Conservation (phyloP, 805 yeast species). For the Kuraishia piskuri region DNA sequence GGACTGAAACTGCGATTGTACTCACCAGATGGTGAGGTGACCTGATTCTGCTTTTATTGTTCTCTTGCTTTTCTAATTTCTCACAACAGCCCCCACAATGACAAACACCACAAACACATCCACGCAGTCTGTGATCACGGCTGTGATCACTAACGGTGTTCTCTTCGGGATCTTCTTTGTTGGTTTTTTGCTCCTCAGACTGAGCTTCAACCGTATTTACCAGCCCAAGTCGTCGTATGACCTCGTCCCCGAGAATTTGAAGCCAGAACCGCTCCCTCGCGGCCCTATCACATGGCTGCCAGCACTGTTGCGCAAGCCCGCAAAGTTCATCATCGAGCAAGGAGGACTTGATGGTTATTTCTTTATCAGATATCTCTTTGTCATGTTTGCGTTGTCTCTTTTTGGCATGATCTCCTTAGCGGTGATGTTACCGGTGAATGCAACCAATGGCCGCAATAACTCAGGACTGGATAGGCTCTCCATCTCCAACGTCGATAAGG, state of each 20-base stretch:
- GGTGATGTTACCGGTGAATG: constrained; percentile 78
- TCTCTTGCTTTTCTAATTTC: background rate
- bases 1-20: background rate
- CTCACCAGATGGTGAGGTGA: background rate
- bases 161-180: constrained; percentile 54
- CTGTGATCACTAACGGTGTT: constrained; percentile 60
- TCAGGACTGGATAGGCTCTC: constrained; percentile 70
- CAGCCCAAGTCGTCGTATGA: constrained; percentile 71
- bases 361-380: constrained; percentile 67
- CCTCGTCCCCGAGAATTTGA: constrained; percentile 46
- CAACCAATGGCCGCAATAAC: constrained; percentile 52
- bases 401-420: constrained; percentile 54
- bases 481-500: constrained; percentile 60
- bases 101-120: constrained; percentile 36
- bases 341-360: constrained; percentile 94
- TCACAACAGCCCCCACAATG: constrained; percentile 10
- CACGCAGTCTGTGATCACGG: constrained; percentile 65
- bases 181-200: constrained; percentile 58
- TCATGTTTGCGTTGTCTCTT: constrained; percentile 44
- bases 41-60: constrained; percentile 1
- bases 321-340: constrained; percentile 70
- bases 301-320: constrained; percentile 57
- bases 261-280: constrained; percentile 65
- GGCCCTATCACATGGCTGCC: constrained; percentile 67
- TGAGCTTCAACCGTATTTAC: constrained; percentile 64